Evolutionary conservation across 2,329 filamentous ascomycete species (phyloP), one percentile per base, ranked within the genome.

Genomic region (Stachybotrys echinatus): DNA sequence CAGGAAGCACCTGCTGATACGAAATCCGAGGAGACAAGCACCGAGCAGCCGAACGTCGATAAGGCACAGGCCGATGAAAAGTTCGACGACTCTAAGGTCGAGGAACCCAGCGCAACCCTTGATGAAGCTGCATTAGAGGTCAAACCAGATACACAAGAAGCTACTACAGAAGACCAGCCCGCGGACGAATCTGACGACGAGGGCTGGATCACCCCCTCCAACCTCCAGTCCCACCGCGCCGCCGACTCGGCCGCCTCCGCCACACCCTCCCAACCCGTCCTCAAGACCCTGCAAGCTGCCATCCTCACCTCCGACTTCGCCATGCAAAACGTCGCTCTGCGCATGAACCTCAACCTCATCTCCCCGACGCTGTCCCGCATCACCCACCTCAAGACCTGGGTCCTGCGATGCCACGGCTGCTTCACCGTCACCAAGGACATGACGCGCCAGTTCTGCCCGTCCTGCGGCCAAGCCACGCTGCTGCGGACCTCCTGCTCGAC

Each of bases 301-400:
- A 85, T 92, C 42, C 86, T 97, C 63, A 97, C 94, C 2, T 91
- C 88, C 50, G 94, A 99, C 74, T 97, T 89, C 70, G 92, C 94
- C 49, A 95, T 99, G 89, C 92, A 97, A 73, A 97, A 97, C 66
- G 91, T 97, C 7, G 81, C 94, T 2, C 79, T 99, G 5, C 89
- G 95, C 59, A 95, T 97, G 75, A 96, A 96, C 72, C 81, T 99
- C 48, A 89, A 94, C 65, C 82, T 96, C 12, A 79, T 96, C 51
- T 91, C 92, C 1, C 81, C 89, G 0, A 80, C 83, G 17, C 76
- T 97, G 53, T 80, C 88, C 54, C 84, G 91, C 60, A 90, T 99
- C 65, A 87, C 84, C 37, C 84, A 88, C 52, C 80, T 97, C 56
- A 92, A 91, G 67, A 92, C 88, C 12, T 95, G 89, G 78, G 84